These are phyloP conservation scores for Leccinum pellstonianum DNA, from an alignment of 768 basidiomycete species.

Conservation along the genomic window DNA sequence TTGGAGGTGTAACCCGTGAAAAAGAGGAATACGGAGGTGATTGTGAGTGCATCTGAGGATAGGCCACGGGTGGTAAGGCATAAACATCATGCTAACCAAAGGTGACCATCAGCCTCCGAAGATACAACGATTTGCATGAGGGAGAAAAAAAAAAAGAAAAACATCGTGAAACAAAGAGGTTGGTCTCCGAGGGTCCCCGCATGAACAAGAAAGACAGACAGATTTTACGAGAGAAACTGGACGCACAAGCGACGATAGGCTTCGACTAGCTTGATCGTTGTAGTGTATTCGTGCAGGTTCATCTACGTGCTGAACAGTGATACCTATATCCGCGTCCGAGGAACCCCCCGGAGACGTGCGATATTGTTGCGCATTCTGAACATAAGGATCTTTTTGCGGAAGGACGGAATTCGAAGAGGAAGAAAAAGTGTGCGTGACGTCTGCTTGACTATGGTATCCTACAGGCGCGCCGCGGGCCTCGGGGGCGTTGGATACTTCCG, in stretches of 20 bases:
- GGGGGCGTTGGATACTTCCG: not conserved
- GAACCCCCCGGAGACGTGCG: not conserved
- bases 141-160: not conserved
- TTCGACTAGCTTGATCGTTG: constrained; percentile 14
- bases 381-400: constrained; percentile 2
- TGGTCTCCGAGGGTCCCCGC: too few species aligned
- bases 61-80: not conserved
- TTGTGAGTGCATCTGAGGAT: constrained; percentile 10
- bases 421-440: constrained; percentile 4
- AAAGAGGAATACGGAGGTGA: constrained; percentile 23
- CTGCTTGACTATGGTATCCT: constrained; percentile 4
- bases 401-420: constrained; percentile 1
- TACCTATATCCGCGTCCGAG: constrained; percentile 13
- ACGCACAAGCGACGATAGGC: constrained; percentile 29
- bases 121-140: not conserved
- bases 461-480: not conserved
- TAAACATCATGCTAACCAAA: constrained; percentile 18
- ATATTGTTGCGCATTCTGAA: constrained; percentile 8
- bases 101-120: constrained; percentile 1
- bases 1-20: constrained; percentile 23
- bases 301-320: constrained; percentile 16
- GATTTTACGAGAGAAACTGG: not conserved
- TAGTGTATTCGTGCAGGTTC: constrained; percentile 14
- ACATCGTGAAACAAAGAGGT: not conserved
- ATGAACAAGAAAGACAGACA: not conserved